These are phyloP conservation scores for Flaveria linearis DNA, from an alignment of 129 eudicot species.

Conservation along the genomic window DNA sequence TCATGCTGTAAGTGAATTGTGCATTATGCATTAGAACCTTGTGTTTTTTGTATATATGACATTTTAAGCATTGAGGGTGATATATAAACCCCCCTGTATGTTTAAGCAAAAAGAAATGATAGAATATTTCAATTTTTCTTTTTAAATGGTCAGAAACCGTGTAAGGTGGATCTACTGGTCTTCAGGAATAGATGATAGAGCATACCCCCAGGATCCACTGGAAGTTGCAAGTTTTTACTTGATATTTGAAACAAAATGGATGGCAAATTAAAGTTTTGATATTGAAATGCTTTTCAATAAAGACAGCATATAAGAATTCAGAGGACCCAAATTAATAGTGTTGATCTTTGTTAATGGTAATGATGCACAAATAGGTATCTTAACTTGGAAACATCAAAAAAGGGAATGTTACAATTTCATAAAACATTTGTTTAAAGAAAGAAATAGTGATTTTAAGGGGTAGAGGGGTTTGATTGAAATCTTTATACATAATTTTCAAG, in stretches of 20 bases:
- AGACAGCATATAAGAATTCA: background rate
- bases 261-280: background rate
- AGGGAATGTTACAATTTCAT: slow-evolving; percentile 1
- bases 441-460: background rate
- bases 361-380: background rate
- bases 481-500: background rate
- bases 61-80: background rate
- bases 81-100: background rate
- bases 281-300: background rate
- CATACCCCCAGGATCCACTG: background rate
- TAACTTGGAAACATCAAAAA: background rate
- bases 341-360: background rate
- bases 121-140: background rate
- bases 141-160: background rate
- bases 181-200: background rate
- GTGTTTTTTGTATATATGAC: background rate
- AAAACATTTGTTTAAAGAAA: background rate
- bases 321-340: background rate
- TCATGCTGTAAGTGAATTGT: background rate
- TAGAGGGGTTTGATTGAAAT: background rate
- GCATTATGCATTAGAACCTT: background rate
- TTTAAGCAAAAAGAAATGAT: background rate
- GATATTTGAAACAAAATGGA: background rate
- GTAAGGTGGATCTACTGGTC: background rate
- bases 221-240: slow-evolving; percentile 5